phyloP scores from a whole-genome alignment of 225 moss, liverwort and hornwort species.

The Bryoerythrophyllum caledonicum region DNA sequence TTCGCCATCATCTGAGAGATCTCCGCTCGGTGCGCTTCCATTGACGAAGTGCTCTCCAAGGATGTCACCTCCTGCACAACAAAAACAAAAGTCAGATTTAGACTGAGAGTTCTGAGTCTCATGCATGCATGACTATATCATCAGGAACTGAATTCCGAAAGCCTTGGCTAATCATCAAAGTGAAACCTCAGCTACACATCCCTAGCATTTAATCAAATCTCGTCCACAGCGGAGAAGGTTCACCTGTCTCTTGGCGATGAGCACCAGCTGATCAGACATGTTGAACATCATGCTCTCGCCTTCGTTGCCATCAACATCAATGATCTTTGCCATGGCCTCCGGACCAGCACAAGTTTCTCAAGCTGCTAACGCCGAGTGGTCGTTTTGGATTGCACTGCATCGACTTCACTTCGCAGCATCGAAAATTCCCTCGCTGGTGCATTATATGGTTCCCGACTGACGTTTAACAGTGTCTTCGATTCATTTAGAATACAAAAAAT shows the following conservation, averaged over 20 bases:
- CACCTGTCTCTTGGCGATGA: neutral
- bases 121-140: neutral
- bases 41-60: neutral
- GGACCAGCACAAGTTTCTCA: neutral
- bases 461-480: no score
- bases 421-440: neutral
- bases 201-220: neutral
- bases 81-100: neutral
- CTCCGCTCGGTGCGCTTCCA: neutral
- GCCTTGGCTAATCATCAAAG: no score
- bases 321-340: neutral
- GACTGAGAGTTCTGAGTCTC: neutral
- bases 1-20: neutral
- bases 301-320: neutral
- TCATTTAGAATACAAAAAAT: no score
- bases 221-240: neutral
- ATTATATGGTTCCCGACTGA: no score
- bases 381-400: no score
- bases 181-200: neutral
- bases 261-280: neutral
- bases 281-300: neutral
- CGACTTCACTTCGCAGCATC: neutral
- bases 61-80: neutral
- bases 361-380: no score
- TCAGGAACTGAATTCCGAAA: neutral